Evolutionary conservation across 2,329 filamentous ascomycete genomes (phyloP), one percentile per base, ranked within the genome.

Genomic region (Neofusicoccum cordaticola): DNA sequence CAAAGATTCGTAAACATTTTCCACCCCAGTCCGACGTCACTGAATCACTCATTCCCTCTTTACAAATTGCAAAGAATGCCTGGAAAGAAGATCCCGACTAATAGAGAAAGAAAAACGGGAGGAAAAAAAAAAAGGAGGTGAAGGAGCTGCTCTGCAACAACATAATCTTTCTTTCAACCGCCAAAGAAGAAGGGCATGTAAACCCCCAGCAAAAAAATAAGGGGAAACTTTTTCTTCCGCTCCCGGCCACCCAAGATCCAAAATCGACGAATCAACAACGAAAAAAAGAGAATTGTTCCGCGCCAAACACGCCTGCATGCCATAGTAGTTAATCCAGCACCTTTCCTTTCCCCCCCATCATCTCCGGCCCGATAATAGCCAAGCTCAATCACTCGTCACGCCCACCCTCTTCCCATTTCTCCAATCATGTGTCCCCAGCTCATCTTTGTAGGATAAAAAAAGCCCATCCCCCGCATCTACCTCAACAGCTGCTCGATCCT

Each of bases 401-500:
- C 6, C 27, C 27, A 5, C 6, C 4, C 5, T 15, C 3, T 8
- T 17, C 42, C n/a, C 42, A 17, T 45, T 8, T 45, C 42, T 15
- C 42, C 13, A 45, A 39, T 39, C 37, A 15, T 9, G 13, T 12
- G 37, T 39, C 9, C 37, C 9, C 9, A 15, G 8, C 37, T 15
- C 11, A 11, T 39, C 37, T 7, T 39, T 15, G 3, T 12, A 39
- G 11, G 11, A 39, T 8, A 15, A 39, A 39, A 39, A 39, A 39
- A 39, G 11, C 45, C 1, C 22, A 6, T 11, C 22, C 11, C n/a
- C 35, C n/a, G 45, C 7, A n/a, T 37, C 19, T 42, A 64, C 44
- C 62, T 57, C 44, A 64, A 34, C 13, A 64, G 31, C 51, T 48
- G 44, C 52, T 56, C 62, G n/a, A 65, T 65, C 53, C 63, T 34